A percentile compares a stretch with the other conserved stretches of the same genome.
Conservation (phyloP, 2,329 filamentous ascomycete species). For the Paraphoma sp. region DNA sequence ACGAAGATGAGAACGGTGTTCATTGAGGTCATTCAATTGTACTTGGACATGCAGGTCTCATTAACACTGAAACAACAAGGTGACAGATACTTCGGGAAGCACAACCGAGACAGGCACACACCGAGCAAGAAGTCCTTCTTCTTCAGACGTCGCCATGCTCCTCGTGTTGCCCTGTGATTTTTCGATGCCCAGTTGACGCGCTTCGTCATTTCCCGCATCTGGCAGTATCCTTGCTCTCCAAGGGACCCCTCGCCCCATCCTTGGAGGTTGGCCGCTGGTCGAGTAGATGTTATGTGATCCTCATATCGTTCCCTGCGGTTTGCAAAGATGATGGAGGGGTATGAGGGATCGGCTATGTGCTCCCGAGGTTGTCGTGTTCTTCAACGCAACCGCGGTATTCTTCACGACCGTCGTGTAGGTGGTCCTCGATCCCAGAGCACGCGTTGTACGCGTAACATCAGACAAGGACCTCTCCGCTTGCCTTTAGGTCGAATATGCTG, state of each 20-base stretch:
- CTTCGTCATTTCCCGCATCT: slow-evolving; percentile 1
- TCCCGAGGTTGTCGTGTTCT: background rate
- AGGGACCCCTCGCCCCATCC: background rate
- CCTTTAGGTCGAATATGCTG: too few species aligned
- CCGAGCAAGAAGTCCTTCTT: too few species aligned
- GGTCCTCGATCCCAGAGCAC: too few species aligned
- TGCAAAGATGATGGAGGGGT: background rate
- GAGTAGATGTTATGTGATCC: background rate
- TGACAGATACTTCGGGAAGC: too few species aligned
- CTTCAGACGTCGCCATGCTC: background rate
- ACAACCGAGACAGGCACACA: background rate
- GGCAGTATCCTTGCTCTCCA: background rate
- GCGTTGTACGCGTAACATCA: too few species aligned
- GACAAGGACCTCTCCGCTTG: too few species aligned
- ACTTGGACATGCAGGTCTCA: background rate
- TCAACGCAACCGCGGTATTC: background rate
- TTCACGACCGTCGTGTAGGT: background rate
- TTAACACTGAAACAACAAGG: background rate
- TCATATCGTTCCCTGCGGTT: background rate
- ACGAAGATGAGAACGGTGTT: background rate
- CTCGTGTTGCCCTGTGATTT: background rate
- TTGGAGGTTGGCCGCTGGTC: background rate
- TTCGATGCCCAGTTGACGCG: slow-evolving; percentile 2
- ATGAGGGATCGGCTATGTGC: too few species aligned
- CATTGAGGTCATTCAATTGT: background rate